phyloP scores from a whole-genome alignment of 345 rosid genomes.

The Stellera chamaejasme region DNA sequence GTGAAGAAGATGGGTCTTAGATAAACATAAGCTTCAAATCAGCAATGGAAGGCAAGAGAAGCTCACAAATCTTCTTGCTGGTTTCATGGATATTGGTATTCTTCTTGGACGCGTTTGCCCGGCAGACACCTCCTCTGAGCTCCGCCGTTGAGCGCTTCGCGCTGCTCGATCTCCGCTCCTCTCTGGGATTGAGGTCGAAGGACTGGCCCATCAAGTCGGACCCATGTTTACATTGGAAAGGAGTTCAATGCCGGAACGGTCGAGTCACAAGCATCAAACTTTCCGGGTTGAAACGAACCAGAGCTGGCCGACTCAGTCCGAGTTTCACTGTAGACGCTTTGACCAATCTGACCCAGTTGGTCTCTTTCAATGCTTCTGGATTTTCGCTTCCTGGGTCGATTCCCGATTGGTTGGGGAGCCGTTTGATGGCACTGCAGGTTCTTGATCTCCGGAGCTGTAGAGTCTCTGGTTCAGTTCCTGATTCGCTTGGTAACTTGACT shows the following conservation, averaged over 20 bases:
- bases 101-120: conserved; percentile 14
- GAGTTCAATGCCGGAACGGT: conserved; percentile 40
- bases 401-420: conserved; percentile 52
- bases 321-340: conserved; percentile 45
- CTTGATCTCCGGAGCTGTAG: conserved; percentile 60
- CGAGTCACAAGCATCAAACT: conserved; percentile 34
- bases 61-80: conserved; percentile 4
- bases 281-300: conserved; percentile 52
- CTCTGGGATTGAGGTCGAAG: conserved; percentile 46
- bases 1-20: background rate
- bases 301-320: conserved; percentile 39
- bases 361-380: conserved; percentile 56
- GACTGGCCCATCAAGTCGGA: conserved; percentile 55
- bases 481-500: conserved; percentile 39
- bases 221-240: conserved; percentile 54
- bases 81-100: conserved; percentile 17
- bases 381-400: conserved; percentile 54
- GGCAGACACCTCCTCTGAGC: conserved; percentile 20
- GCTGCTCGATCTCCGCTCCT: conserved; percentile 52
- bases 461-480: conserved; percentile 41
- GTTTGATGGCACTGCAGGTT: conserved; percentile 27
- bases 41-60: conserved; percentile 19
- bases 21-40: conserved; percentile 6
- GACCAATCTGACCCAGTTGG: conserved; percentile 37
- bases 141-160: conserved; percentile 34